Conservation (phyloP, 352 stramenopile genomes). For the Globisporangium polare region DNA sequence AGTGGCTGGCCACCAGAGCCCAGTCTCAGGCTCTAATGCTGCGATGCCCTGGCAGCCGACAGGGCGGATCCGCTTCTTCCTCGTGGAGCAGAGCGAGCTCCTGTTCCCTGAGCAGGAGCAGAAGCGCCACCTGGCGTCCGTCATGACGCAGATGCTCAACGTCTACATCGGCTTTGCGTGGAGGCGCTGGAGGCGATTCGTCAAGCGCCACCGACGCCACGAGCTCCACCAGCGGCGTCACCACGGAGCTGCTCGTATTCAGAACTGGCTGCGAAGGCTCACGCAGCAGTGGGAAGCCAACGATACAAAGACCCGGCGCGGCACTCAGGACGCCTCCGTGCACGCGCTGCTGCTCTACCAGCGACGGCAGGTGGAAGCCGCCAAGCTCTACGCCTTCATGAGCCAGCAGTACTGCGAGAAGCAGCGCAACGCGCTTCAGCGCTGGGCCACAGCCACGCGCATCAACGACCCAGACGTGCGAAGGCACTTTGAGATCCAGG, state of each 20-base stretch:
- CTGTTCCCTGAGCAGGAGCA: conserved; percentile 36
- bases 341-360: conserved; percentile 44
- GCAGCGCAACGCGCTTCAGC: conserved; percentile 22
- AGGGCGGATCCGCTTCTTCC: conserved; percentile 44
- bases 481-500: conserved; percentile 14
- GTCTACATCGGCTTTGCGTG: conserved; percentile 64
- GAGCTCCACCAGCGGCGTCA: conserved; percentile 27
- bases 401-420: conserved; percentile 23
- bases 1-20: background rate
- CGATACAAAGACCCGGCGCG: background rate
- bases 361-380: conserved; percentile 34
- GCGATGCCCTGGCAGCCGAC: conserved; percentile 35
- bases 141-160: conserved; percentile 60
- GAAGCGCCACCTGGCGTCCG: conserved; percentile 30
- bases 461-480: conserved; percentile 15
- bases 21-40: background rate
- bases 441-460: conserved; percentile 22
- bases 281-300: conserved; percentile 11
- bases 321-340: conserved; percentile 21
- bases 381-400: conserved; percentile 44
- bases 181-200: conserved; percentile 42
- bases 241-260: conserved; percentile 24
- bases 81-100: conserved; percentile 42
- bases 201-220: conserved; percentile 29
- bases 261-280: conserved; percentile 39